phyloP scores from a whole-genome alignment of 345 rosid genomes.

The Populus alba region DNA sequence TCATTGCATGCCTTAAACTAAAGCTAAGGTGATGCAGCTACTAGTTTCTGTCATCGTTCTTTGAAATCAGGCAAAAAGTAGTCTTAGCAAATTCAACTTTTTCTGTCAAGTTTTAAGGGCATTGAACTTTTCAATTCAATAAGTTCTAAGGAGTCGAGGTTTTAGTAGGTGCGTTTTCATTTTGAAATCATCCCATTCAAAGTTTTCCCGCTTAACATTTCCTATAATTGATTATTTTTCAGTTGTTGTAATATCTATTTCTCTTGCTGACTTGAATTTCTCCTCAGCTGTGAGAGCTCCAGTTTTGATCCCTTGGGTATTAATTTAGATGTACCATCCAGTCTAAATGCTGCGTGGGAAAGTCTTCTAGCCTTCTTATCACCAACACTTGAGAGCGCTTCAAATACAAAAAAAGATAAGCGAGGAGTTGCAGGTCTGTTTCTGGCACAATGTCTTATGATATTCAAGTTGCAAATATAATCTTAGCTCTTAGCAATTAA shows the following conservation, averaged over 20 bases:
- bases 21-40: not conserved
- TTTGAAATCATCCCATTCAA: not conserved
- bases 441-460: slow-evolving; percentile 8
- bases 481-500: slow-evolving; percentile 16
- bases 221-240: slow-evolving; percentile 16
- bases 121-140: not conserved
- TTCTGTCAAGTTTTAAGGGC: not conserved
- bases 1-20: not conserved
- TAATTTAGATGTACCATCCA: slow-evolving; percentile 46
- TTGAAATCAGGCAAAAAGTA: not conserved
- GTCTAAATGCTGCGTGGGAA: slow-evolving; percentile 55
- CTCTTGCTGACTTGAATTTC: slow-evolving; percentile 34
- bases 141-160: not conserved
- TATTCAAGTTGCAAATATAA: slow-evolving; percentile 4
- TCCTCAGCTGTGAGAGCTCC: slow-evolving; percentile 52
- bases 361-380: slow-evolving; percentile 49
- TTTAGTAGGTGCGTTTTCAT: not conserved
- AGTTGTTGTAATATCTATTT: slow-evolving; percentile 14
- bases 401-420: slow-evolving; percentile 60
- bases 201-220: slow-evolving; percentile 3
- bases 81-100: not conserved
- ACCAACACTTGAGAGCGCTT: slow-evolving; percentile 57
- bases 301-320: slow-evolving; percentile 83
- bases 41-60: not conserved
- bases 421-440: slow-evolving; percentile 79